These are phyloP conservation scores for Colletotrichum sp. DNA, from an alignment of 2,329 filamentous ascomycete species.

Conservation along the genomic window DNA sequence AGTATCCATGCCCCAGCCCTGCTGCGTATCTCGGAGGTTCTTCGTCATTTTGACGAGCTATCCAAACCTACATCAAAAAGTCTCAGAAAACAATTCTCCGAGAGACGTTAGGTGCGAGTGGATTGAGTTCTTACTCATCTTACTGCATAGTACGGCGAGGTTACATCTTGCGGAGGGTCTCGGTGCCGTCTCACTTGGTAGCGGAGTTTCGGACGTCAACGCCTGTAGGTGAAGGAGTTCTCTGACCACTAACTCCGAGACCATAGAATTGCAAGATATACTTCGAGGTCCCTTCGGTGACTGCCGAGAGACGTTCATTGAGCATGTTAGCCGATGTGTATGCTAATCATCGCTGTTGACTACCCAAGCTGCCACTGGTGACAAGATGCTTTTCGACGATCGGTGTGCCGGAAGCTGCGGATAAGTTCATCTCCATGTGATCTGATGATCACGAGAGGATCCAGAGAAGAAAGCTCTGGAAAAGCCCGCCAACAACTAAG, in stretches of 20 bases:
- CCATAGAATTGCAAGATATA: neutral
- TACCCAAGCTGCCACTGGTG: neutral
- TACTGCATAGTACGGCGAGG: neutral
- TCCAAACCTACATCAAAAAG: neutral
- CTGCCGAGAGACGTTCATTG: neutral
- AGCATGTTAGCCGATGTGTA: neutral
- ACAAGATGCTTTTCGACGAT: neutral
- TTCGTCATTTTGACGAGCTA: neutral
- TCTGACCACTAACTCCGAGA: neutral
- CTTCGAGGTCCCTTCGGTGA: neutral
- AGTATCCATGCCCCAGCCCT: neutral
- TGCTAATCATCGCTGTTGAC: neutral
- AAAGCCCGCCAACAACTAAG: neutral
- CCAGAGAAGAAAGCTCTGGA: neutral
- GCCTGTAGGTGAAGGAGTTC: neutral
- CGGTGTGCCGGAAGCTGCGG: constrained; percentile 1
- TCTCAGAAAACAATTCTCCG: neutral
- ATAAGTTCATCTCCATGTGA: constrained; percentile 2
- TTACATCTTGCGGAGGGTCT: neutral
- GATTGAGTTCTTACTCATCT: neutral
- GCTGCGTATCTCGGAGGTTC: neutral
- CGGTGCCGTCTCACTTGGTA: neutral
- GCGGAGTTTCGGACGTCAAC: neutral
- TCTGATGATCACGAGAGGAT: constrained; percentile 2
- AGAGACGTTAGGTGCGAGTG: neutral